phyloP scores from a whole-genome alignment of 495 filamentous ascomycete species.

The Lindgomyces ingoldianus region DNA sequence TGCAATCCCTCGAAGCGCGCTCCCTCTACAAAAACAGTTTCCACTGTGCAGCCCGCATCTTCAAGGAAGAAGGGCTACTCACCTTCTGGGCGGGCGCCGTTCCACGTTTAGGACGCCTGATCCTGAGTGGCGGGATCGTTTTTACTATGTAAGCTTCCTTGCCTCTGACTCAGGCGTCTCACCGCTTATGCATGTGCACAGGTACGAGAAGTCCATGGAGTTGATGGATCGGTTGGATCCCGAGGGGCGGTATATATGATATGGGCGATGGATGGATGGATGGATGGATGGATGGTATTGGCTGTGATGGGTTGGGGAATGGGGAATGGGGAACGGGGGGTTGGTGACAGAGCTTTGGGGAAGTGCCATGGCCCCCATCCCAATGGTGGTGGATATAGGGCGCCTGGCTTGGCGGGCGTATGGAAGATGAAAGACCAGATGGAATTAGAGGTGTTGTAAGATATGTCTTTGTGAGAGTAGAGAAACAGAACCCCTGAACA shows the following conservation, averaged over 20 bases:
- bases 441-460: too few species aligned
- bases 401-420: too few species aligned
- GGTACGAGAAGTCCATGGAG: conserved; percentile 97
- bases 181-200: conserved; percentile 39
- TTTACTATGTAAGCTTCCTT: conserved; percentile 78
- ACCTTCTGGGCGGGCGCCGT: conserved; percentile 95
- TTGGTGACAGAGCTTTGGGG: too few species aligned
- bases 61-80: conserved; percentile 82
- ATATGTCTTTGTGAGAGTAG: too few species aligned
- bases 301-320: too few species aligned
- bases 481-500: too few species aligned
- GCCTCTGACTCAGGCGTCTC: background rate
- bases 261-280: background rate
- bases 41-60: conserved; percentile 77
- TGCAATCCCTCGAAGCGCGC: conserved; percentile 93
- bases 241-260: conserved; percentile 76
- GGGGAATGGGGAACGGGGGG: too few species aligned
- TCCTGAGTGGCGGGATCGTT: conserved; percentile 90
- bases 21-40: conserved; percentile 85
- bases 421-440: too few species aligned
- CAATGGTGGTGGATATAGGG: too few species aligned
- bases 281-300: too few species aligned
- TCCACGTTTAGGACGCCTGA: conserved; percentile 77
- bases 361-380: too few species aligned
- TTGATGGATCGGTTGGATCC: conserved; percentile 79